Base-by-base conservation (phyloP, 805 yeast genomes). In the Kluyveromyces wickerhamii region DNA sequence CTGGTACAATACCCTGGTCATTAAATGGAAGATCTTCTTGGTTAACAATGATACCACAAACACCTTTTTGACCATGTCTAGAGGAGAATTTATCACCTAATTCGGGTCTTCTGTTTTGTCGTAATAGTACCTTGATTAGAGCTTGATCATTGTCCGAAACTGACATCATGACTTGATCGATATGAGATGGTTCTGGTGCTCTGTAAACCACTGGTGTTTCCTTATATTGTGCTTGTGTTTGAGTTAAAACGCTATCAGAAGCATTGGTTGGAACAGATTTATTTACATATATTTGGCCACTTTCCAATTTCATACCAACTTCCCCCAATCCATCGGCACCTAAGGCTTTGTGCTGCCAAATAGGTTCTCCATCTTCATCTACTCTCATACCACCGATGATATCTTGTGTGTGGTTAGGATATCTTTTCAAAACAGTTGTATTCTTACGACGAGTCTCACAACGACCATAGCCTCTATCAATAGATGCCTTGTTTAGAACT, bases 31-130 rank as follows among this genome's bases (percentile, higher is more conserved):
- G 70, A 53, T 89, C 98, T 49, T 89, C 97, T 57, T 89, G 97
- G 48, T 86, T 87, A 4, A 89, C 96, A 58, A 89, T 92, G 47
- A 92, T 86, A 63, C 98, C 97, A 67, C 97, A 89, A 20, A 92
- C 97, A 75, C 98, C 98, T 68, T 89, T 89, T 60, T 89, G 98
- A 25, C 98, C 98, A 64, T 89, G 97, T 62, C 98, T 77, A 1
- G 96, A 86, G 2, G 96, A 87, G 54, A 92, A 92, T 60, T 92
- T 92, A 55, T 92, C 98, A 45, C 98, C 98, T 34, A 92, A 66
- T 63, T 92, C 98, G 0, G 98, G 98, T 57, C 97, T 76, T 67
- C 98, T 77, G 4, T 96, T 87, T 57, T 92, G 98, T 57, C 98
- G 74, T 41, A 92, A 63, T 36, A 92, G 66, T 7, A 92, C 97